A percentile compares a stretch with the other conserved stretches of the same genome.
phyloP scores from a whole-genome alignment of 2,329 filamentous ascomycete species.

The Monosporascus sp. region DNA sequence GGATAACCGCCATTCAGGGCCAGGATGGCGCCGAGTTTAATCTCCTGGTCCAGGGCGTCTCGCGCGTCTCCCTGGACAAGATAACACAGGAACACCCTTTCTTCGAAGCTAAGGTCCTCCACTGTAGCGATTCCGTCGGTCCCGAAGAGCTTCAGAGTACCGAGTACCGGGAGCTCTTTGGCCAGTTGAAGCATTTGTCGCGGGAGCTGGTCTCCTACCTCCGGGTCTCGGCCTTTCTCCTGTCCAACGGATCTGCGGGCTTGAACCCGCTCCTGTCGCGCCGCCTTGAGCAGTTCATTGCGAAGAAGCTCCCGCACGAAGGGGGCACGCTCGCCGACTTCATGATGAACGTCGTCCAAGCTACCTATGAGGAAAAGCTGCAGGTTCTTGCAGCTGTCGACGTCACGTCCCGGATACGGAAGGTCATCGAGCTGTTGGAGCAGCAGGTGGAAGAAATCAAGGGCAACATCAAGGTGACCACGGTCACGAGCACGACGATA shows the following conservation, averaged over 20 bases:
- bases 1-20: conserved; percentile 73
- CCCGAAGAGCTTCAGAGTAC: conserved; percentile 17
- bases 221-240: conserved; percentile 77
- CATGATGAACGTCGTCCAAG: conserved; percentile 89
- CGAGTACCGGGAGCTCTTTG: conserved; percentile 59
- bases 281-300: conserved; percentile 81
- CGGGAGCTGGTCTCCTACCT: conserved; percentile 81
- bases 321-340: conserved; percentile 88
- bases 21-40: conserved; percentile 71
- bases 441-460: conserved; percentile 80
- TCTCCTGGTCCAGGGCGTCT: conserved; percentile 79
- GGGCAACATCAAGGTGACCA: conserved; percentile 79
- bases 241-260: conserved; percentile 56
- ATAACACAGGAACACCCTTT: conserved; percentile 74
- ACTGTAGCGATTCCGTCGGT: conserved; percentile 19
- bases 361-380: conserved; percentile 85
- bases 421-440: conserved; percentile 77
- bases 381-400: conserved; percentile 77
- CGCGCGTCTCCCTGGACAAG: conserved; percentile 70
- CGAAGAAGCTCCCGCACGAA: conserved; percentile 73
- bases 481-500: conserved; percentile 62
- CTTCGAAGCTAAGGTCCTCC: conserved; percentile 73
- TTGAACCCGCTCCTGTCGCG: conserved; percentile 82
- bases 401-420: conserved; percentile 70
- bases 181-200: conserved; percentile 75